Conservation (phyloP, 768 basidiomycete species). For the Suillus fuscotomentosus region DNA sequence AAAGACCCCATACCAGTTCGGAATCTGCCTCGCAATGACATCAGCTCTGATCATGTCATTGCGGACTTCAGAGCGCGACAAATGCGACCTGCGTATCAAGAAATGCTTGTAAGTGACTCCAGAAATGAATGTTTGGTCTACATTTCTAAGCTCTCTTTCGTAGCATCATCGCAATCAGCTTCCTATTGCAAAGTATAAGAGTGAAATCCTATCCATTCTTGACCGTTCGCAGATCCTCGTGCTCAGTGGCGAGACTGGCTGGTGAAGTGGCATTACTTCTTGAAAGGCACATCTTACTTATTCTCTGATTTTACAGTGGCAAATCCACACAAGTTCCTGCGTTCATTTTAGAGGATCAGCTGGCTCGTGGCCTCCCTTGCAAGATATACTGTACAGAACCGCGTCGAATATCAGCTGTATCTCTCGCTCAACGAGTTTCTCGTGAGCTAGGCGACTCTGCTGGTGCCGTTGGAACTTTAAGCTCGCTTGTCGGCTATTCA, state of each 20-base stretch:
- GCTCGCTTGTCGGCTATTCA: slow-evolving; percentile 89
- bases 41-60: slow-evolving; percentile 50
- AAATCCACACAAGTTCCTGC: slow-evolving; percentile 96
- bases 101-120: slow-evolving; percentile 75
- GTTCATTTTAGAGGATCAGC: slow-evolving; percentile 89
- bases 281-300: slow-evolving; percentile 24
- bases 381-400: slow-evolving; percentile 96
- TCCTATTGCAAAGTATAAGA: slow-evolving; percentile 83
- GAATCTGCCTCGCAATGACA: slow-evolving; percentile 9
- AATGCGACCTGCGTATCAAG: slow-evolving; percentile 67
- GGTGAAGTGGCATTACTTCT: slow-evolving; percentile 45
- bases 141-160: neutral
- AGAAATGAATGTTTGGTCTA: neutral
- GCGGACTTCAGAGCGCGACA: slow-evolving; percentile 61
- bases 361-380: slow-evolving; percentile 77
- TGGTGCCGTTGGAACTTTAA: slow-evolving; percentile 70
- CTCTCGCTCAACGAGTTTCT: slow-evolving; percentile 91
- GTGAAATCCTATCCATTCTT: slow-evolving; percentile 67
- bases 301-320: slow-evolving; percentile 52
- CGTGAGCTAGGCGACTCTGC: slow-evolving; percentile 86
- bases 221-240: slow-evolving; percentile 82
- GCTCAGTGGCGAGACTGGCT: slow-evolving; percentile 81
- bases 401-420: slow-evolving; percentile 92
- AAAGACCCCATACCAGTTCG: slow-evolving; percentile 13
- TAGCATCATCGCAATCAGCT: slow-evolving; percentile 74